Conservation (phyloP, 352 stramenopile genomes). For the Globisporangium irregulare region DNA sequence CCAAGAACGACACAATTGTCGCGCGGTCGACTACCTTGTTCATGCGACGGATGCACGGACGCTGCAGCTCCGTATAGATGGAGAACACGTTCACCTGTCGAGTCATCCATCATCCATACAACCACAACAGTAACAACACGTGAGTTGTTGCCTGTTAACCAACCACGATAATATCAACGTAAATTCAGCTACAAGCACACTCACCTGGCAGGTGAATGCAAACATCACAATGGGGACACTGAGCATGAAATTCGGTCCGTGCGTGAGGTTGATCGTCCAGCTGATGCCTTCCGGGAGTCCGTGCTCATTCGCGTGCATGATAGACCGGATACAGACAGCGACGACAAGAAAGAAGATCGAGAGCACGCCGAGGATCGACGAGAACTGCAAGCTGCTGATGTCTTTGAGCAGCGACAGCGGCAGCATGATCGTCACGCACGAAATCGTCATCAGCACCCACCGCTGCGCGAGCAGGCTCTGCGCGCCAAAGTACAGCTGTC, state of each 20-base stretch:
- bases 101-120: no score
- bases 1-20: conserved; percentile 63
- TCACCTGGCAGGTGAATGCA: conserved; percentile 79
- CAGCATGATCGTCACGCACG: conserved; percentile 75
- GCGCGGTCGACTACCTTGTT: conserved; percentile 86
- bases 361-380: conserved; percentile 76
- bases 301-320: conserved; percentile 59
- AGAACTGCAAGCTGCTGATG: conserved; percentile 85
- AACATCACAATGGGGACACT: conserved; percentile 89
- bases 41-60: conserved; percentile 83
- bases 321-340: conserved; percentile 71
- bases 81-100: conserved; percentile 83
- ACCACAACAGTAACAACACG: no score
- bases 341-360: conserved; percentile 86
- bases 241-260: conserved; percentile 79
- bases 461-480: conserved; percentile 59
- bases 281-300: conserved; percentile 65
- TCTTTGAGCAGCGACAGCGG: conserved; percentile 81
- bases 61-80: conserved; percentile 87
- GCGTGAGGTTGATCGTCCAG: conserved; percentile 68
- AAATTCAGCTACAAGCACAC: no score
- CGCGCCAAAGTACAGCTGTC: conserved; percentile 65
- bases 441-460: conserved; percentile 80
- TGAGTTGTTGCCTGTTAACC: no score
- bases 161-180: no score